Evolutionary conservation across 164 flowering plant species (phyloP), one percentile per base, ranked within the genome.

Genomic region (Vitis cinerea): DNA sequence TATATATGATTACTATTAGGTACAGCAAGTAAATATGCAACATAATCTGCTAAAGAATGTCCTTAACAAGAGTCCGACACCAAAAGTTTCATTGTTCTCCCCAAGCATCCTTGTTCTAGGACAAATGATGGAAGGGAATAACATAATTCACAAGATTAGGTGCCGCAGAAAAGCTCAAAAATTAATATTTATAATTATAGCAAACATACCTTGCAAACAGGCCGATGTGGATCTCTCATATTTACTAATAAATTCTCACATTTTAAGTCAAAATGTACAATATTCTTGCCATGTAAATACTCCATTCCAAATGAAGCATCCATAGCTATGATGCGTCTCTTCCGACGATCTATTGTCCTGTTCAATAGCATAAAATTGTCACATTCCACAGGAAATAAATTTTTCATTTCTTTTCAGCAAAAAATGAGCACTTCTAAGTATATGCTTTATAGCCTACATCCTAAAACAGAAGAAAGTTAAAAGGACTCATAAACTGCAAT

Each of bases 301-400:
- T 92, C 98, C 98, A 94, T 94, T 5, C 98, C 98, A 83, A 94
- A 89, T 57, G 98, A 91, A 49, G 90, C 85, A 85, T 94, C 97
- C 98, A 94, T 94, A 54, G 91, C 97, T 70, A 94, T 89, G 61
- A 94, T 89, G 64, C 92, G 93, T 75, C 98, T 88, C 83, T 94
- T 94, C 3, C 98, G 98, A 60, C 99, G 91, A 83, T 94, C 99
- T 66, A 94, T 92, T 59, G 99, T 94, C 75, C 99, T 94, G 92
- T 49, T 30, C 57, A 73, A 77, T 16, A 9, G 68, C 31, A 65
- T 3, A 59, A 63, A 27, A 27, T 9, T 19, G 59, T 68, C 63
- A 70, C 16, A 44, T 17, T 29, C 19, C 9, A 55, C 6, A 31
- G 3, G 27, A 11, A 19, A 13, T 9, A 8, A 50, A 50, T 57